These are phyloP conservation scores for Eragrostis curvula DNA, from an alignment of 176 grass and related monocot species.

Conservation along the genomic window DNA sequence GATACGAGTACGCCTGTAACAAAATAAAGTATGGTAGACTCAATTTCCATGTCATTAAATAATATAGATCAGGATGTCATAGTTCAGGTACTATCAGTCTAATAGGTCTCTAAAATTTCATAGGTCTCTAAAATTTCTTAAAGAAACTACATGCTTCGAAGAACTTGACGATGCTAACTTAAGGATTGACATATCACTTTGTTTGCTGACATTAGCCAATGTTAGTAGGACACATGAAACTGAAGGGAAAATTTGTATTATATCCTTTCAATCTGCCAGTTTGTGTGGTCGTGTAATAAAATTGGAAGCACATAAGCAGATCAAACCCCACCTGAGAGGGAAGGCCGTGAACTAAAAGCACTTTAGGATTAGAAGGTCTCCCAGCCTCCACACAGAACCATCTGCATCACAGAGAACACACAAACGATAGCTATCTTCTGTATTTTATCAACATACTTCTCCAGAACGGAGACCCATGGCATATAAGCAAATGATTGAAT, in stretches of 20 bases:
- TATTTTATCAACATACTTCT: conserved; percentile 18
- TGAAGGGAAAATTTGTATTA: not conserved
- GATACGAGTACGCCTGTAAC: conserved; percentile 89
- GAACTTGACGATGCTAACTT: not conserved
- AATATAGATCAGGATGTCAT: not conserved
- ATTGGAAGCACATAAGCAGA: conserved; percentile 10
- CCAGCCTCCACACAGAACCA: conserved; percentile 90
- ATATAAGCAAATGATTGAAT: conserved; percentile 37
- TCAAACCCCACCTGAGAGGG: conserved; percentile 77
- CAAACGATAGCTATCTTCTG: conserved; percentile 10
- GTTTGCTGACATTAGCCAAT: not conserved
- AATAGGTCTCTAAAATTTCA: not conserved
- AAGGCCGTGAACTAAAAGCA: conserved; percentile 88
- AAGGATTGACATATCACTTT: not conserved
- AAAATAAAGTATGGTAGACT: conserved; percentile 7
- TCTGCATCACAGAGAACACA: conserved; percentile 48
- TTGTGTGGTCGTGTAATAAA: conserved; percentile 3
- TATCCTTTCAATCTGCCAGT: not conserved
- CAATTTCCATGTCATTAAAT: not conserved
- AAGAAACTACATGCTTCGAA: not conserved
- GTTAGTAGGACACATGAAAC: conserved; percentile 5
- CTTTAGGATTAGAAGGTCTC: conserved; percentile 66
- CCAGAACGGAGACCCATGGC: conserved; percentile 31
- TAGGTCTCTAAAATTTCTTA: not conserved
- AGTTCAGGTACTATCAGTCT: not conserved